Conservation (phyloP, 495 filamentous ascomycete species). For the Aspergillus steynii region DNA sequence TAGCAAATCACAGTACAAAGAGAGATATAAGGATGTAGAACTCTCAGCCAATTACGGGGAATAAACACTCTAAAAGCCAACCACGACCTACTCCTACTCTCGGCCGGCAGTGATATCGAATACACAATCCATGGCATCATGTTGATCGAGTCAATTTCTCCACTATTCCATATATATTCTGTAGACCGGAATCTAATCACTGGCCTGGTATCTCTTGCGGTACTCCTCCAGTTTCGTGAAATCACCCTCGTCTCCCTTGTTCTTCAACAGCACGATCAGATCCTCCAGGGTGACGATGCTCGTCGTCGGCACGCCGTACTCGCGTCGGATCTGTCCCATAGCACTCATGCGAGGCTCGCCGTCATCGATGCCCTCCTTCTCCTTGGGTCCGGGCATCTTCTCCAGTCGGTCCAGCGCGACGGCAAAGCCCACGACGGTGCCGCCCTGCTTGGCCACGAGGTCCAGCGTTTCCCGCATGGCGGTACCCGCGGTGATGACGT, state of each 20-base stretch:
- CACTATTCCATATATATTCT: neutral
- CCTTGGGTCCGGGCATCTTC: constrained; percentile 59
- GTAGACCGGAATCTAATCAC: neutral
- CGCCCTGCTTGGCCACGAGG: constrained; percentile 79
- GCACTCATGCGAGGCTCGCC: constrained; percentile 47
- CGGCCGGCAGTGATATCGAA: too few relatives aligned
- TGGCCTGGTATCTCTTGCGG: constrained; percentile 59
- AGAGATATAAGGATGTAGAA: too few relatives aligned
- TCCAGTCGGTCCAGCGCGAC: constrained; percentile 88
- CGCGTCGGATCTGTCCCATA: constrained; percentile 76
- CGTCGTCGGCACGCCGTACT: constrained; percentile 52
- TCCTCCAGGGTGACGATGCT: constrained; percentile 67
- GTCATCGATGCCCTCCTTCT: constrained; percentile 23
- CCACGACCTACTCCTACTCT: too few relatives aligned
- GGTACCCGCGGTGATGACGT: constrained; percentile 93
- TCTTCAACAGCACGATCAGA: constrained; percentile 64
- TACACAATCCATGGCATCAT: neutral
- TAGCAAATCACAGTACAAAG: too few relatives aligned
- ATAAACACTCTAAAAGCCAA: too few relatives aligned
- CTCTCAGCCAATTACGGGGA: too few relatives aligned
- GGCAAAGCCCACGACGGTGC: constrained; percentile 77
- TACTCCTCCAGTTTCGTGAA: constrained; percentile 76
- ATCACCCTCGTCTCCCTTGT: constrained; percentile 56
- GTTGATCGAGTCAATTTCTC: neutral
- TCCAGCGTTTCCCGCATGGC: constrained; percentile 87